Evolutionary conservation across 2,329 filamentous ascomycete species (phyloP).

Genomic region (Fusarium sarcochroum): DNA sequence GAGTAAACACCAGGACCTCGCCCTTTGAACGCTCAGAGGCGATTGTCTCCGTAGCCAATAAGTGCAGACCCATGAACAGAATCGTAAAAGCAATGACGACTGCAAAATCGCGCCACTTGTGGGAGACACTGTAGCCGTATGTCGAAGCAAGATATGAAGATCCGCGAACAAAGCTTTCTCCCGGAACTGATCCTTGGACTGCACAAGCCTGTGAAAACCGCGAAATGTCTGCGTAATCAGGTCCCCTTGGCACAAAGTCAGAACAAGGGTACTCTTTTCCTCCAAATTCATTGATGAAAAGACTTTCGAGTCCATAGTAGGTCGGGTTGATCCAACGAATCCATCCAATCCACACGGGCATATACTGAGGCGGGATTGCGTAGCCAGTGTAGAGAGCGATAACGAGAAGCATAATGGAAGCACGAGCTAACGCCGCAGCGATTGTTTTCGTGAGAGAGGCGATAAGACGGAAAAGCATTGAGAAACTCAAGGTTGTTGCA

Average conservation of each 20-base stretch:
- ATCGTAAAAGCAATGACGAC: conserved; percentile 42
- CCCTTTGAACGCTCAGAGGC: conserved; percentile 43
- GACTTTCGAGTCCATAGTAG: conserved; percentile 73
- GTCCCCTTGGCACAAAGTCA: conserved; percentile 50
- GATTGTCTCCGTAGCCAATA: conserved; percentile 38
- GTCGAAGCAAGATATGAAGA: conserved; percentile 28
- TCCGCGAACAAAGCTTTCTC: conserved; percentile 36
- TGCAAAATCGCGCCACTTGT: conserved; percentile 42
- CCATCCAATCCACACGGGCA: conserved; percentile 68
- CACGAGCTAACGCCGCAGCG: conserved; percentile 46
- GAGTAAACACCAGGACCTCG: conserved; percentile 43
- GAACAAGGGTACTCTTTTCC: conserved; percentile 64
- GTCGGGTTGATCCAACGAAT: conserved; percentile 75
- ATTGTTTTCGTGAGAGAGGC: conserved; percentile 47
- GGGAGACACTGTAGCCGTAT: conserved; percentile 33
- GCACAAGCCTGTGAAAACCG: conserved; percentile 23
- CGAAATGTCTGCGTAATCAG: conserved; percentile 26
- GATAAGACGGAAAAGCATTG: conserved; percentile 68
- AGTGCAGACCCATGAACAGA: conserved; percentile 38
- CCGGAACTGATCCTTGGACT: conserved; percentile 24
- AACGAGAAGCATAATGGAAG: conserved; percentile 41
- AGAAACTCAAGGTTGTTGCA: conserved; percentile 72
- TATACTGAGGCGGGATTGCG: conserved; percentile 60
- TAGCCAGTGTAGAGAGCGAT: conserved; percentile 68
- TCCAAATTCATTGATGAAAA: conserved; percentile 75